Base-by-base conservation (phyloP, 2,329 filamentous ascomycete species). In the Aspergillus glaucus region DNA sequence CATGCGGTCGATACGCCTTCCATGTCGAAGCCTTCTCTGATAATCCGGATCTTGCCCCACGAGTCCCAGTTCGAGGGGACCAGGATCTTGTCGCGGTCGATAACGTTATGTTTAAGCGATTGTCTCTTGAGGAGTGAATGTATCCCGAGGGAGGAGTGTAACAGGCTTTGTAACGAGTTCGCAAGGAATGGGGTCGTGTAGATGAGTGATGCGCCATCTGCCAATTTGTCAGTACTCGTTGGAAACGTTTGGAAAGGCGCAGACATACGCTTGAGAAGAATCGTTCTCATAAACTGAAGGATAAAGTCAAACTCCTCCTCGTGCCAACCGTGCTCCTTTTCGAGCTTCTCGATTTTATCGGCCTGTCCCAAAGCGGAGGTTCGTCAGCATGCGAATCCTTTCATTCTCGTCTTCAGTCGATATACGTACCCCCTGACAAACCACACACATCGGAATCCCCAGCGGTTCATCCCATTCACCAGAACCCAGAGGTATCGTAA, bases 61-160 rank as follows among this genome's bases (percentile, higher is more conserved):
- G 91, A 96, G 69, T 98, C 93, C 93, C 93, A 98, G 67, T 96
- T 96, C 14, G 91, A 87, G 1, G 92, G 92, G 0, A 98, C 87
- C 4, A 96, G 78, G 47, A 98, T 91, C 76, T 94, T 94, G 68
- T 95, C 91, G 51, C 92, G 81, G 71, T 93, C 93, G 56, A 94
- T 93, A 52, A 94, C 87, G 60, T 95, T 95, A 66, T 91, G 87
- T 70, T 89, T 93, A 21, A 94, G 77, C 21, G 86, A 82, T 62
- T 88, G 81, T 54, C 84, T 81, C 68, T 88, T 88, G 15, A 94
- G 75, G 17, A 93, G 78, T 19, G 88, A 94, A 52, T 88, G 88
- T 65, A 95, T 91, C 47, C 87, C 88, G 15, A 96, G 77, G 45
- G 87, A 89, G 9, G 89, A 89, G 69, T 95, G 90, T 47, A 95